Conservation (phyloP, 768 basidiomycete genomes). For the Coprinellus micaceus region DNA sequence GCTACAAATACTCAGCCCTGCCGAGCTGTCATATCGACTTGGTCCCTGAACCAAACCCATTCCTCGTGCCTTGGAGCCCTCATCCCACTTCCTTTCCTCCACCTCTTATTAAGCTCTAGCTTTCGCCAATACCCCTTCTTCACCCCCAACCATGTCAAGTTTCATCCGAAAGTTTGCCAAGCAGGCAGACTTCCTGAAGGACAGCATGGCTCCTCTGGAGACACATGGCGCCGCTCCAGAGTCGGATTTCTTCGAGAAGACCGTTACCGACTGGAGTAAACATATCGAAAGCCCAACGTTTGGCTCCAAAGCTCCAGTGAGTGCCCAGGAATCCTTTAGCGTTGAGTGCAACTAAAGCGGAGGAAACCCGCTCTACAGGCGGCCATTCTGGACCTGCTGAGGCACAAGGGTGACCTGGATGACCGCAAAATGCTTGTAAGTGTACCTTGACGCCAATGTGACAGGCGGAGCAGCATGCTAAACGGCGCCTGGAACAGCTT, state of each 20-base stretch:
- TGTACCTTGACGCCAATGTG: neutral
- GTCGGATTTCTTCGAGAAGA: slow-evolving; percentile 20
- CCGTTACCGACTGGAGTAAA: slow-evolving; percentile 25
- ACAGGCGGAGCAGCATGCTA: neutral
- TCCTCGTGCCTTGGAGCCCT: slow-evolving; percentile 2
- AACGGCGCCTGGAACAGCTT: slow-evolving; percentile 37
- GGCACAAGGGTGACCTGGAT: slow-evolving; percentile 41
- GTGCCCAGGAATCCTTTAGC: neutral
- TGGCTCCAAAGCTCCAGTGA: slow-evolving; percentile 27
- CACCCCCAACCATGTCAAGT: slow-evolving; percentile 18
- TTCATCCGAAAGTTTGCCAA: slow-evolving; percentile 21
- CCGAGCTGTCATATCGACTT: too few species aligned
- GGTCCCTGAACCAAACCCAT: neutral
- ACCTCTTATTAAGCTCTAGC: neutral
- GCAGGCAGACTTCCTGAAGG: slow-evolving; percentile 20
- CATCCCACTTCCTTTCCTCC: slow-evolving; percentile 6
- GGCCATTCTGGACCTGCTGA: slow-evolving; percentile 46
- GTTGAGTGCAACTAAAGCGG: neutral
- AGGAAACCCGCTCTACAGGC: slow-evolving; percentile 29
- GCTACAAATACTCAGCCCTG: neutral
- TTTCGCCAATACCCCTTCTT: slow-evolving; percentile 8
- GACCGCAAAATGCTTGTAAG: slow-evolving; percentile 61
- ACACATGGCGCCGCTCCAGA: slow-evolving; percentile 30
- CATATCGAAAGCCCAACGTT: slow-evolving; percentile 27
- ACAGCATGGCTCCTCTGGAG: slow-evolving; percentile 28